phyloP scores from a whole-genome alignment of 768 basidiomycete species.

The Tephrocybe sp. region DNA sequence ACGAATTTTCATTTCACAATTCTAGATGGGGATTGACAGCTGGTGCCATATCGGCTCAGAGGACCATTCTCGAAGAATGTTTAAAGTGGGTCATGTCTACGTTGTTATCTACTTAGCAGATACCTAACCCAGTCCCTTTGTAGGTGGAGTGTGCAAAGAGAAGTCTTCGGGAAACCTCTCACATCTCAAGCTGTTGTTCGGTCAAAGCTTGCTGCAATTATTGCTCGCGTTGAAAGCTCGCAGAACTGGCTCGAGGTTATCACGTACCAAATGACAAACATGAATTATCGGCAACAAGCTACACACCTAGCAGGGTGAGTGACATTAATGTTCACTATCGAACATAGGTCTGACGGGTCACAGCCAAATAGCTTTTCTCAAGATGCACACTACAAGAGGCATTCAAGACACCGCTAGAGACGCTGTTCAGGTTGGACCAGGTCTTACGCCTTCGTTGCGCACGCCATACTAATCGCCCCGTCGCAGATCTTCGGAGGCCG shows the following conservation, averaged over 20 bases:
- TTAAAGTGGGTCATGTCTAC: slow-evolving; percentile 44
- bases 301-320: slow-evolving; percentile 65
- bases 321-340: neutral
- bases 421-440: slow-evolving; percentile 30
- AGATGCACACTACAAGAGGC: slow-evolving; percentile 59
- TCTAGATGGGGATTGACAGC: slow-evolving; percentile 15
- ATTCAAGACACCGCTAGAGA: slow-evolving; percentile 63
- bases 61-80: slow-evolving; percentile 73
- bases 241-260: slow-evolving; percentile 82
- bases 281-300: slow-evolving; percentile 78
- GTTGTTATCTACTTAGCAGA: neutral
- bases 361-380: slow-evolving; percentile 68
- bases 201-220: slow-evolving; percentile 84
- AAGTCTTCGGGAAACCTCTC: slow-evolving; percentile 86
- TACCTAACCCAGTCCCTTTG: neutral
- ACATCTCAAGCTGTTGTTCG: slow-evolving; percentile 83
- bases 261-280: slow-evolving; percentile 83
- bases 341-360: neutral
- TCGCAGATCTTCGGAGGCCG: slow-evolving; percentile 84
- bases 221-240: slow-evolving; percentile 59
- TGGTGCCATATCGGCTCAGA: slow-evolving; percentile 32
- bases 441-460: neutral
- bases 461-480: slow-evolving; percentile 25
- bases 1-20: neutral
- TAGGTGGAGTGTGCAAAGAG: slow-evolving; percentile 83